Evolutionary conservation across 1,139 yeast genomes (phyloP), one percentile per base, ranked within the genome.

Genomic region (Debaryomyces subglobosus): DNA sequence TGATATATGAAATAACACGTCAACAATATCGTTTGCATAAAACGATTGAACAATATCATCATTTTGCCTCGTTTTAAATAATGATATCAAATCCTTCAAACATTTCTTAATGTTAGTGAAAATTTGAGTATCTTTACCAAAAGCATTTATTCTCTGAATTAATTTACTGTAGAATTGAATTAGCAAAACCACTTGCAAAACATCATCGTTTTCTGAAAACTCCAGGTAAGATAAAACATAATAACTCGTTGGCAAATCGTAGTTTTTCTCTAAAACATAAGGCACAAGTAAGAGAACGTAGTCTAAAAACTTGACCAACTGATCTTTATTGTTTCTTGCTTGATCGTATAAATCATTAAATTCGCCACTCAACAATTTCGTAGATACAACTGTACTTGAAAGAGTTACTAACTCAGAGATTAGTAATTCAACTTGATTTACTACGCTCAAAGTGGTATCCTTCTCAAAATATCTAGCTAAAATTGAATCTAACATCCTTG

Each of bases 101-200:
- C 61, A 50, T 1, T 50, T 54, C 23, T 24, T 37, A 30, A 67
- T 56, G 5, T 45, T 29, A 15, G 48, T 48, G 15, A 59, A 50
- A 0, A 59, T 50, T 5, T 15, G 29, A 2, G 13, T 23, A 4
- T 33, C 49, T 13, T 46, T 38, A 5, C 46, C 37, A 24, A 37
- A 47, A 9, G 50, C 43, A 12, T 45, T 42, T 9, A 57, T 21
- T 18, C 30, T 41, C 5, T 43, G 39, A 6, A 65, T 51, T n/a
- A 69, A 48, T 25, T 56, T 59, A 13, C 53, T 55, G 51, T 68
- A 72, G 56, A 67, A 72, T 39, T 64, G 67, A 9, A 69, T 56
- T 9, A 65, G 50, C 39, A 67, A 53, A 3, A 67, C 58, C 8
- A 59, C 60, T 29, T 64, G 61, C 27, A 70, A 56, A 0, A 68